Evolutionary conservation across 257 asterid species (phyloP), one percentile per base, ranked within the genome.

Genomic region (Orobanche coerulescens): DNA sequence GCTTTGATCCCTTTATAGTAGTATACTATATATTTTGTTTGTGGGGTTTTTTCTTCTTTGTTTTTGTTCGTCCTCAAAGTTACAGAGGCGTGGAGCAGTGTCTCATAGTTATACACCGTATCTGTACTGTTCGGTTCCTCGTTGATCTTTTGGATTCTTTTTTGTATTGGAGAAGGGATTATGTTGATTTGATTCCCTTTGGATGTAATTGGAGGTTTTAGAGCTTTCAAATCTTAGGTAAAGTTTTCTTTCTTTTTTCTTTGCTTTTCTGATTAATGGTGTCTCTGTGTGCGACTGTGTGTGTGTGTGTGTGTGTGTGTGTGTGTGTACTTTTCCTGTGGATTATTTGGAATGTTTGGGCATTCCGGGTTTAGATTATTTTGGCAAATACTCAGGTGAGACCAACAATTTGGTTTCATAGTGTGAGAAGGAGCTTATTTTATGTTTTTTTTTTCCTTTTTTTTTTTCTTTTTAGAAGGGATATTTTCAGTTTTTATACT

Each of bases 181-280:
- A 55, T 30, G 64, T 50, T 70, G 74, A 64, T 67, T 73, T 62
- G 59, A 57, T 68, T n/a, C n/a, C n/a, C n/a, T n/a, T n/a, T n/a
- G n/a, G n/a, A n/a, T n/a, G n/a, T 46, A 12, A 42, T 46, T 16
- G 7, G 24, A 18, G 50, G 10, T 15, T 43, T 43, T 22, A 6
- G 5, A 1, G n/a, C 10, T 5, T 43, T 43, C 10, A n/a, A 7
- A 19, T 47, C 20, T 47, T 20, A 47, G 54, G 54, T 47, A 7
- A 18, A 47, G 30, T 19, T 19, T 18, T 4, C 20, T 47, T 8
- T 18, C 5, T 4, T 47, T 47, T 8, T 18, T 8, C 4, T 1
- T 12, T 8, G 11, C 15, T 44, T 24, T 44, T 16, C 2, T 16
- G 20, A 16, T 44, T 3, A 37, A n/a, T n/a, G n/a, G n/a, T n/a